Percentiles rank a stretch among this genome's conserved stretches.
phyloP scores from a whole-genome alignment of 208 protist species.

The Naegleria gruberi region DNA sequence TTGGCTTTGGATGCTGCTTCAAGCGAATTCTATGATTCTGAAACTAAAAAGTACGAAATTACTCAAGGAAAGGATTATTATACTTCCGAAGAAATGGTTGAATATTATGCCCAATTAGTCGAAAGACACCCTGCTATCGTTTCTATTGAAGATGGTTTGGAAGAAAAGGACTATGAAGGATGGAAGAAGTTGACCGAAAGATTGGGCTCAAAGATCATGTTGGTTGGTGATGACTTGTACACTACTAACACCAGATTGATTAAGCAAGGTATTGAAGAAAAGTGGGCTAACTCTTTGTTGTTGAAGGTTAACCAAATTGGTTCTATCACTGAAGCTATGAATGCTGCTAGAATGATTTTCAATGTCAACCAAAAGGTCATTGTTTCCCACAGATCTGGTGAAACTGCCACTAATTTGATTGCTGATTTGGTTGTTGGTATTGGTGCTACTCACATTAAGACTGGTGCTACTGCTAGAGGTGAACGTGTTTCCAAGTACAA shows the following conservation, averaged over 20 bases:
- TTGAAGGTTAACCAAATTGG: slow-evolving; percentile 99
- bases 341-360: slow-evolving; percentile 77
- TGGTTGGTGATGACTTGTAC: slow-evolving; percentile 97
- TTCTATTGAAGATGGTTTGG: slow-evolving; percentile 98
- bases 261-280: slow-evolving; percentile 56
- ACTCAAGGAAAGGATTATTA: slow-evolving; percentile 41
- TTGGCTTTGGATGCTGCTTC: slow-evolving; percentile 59
- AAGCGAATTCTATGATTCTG: slow-evolving; percentile 92
- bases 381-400: slow-evolving; percentile 91
- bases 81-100: slow-evolving; percentile 62
- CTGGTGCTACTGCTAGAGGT: slow-evolving; percentile 92
- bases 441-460: slow-evolving; percentile 95
- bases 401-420: slow-evolving; percentile 98
- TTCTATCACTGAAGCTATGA: slow-evolving; percentile 90
- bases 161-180: slow-evolving; percentile 93
- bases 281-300: slow-evolving; percentile 92
- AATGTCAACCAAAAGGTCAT: slow-evolving; percentile 66
- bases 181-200: slow-evolving; percentile 68
- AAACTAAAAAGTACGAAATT: slow-evolving; percentile 66
- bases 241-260: slow-evolving; percentile 95
- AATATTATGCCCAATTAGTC: slow-evolving; percentile 79
- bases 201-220: slow-evolving; percentile 66
- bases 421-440: slow-evolving; percentile 95
- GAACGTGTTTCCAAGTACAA: slow-evolving; percentile 98
- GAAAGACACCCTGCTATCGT: slow-evolving; percentile 83